Evolutionary conservation across 2,329 filamentous ascomycete species (phyloP), one percentile per base, ranked within the genome.

Genomic region (Trichophyton schoenleinii): DNA sequence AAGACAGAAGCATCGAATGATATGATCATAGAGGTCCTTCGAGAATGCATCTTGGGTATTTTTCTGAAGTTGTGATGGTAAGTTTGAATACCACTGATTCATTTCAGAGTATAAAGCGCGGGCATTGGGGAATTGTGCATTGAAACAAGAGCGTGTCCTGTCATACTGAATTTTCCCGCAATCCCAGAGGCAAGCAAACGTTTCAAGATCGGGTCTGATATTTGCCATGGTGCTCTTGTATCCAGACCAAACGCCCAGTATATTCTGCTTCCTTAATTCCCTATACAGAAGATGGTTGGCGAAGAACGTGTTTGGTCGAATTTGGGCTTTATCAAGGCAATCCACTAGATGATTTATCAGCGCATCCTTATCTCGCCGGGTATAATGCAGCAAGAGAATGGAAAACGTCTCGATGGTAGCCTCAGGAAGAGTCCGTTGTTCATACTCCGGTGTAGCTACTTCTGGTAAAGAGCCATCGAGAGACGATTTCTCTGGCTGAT

Each of bases 391-490:
- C 0, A 89, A 82, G 36, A 94, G 77, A 11, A 94, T 79, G 2
- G 82, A 86, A 69, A 92, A 92, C 0, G 89, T 94, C 72, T 94
- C 89, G 48, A 87, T 79, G 2, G 81, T 90, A 2, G 88, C 89
- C 53, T 79, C 76, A 0, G 87, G 78, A 3, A 78, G 72, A 22
- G 71, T 70, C 44, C 78, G 70, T 60, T 71, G 68, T 62, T 78
- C 67, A 60, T 73, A 75, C 25, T 66, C 68, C 3, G 76, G 77
- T 52, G 75, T 68, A 25, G 69, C 68, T 36, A 61, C 55, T 9
- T 28, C 36, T 34, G 22, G 18, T 36, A 55, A 46, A 42, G 42
- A 18, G 42, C 69, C 63, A 59, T 74, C 67, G 58, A 71, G 66
- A 49, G 70, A 63, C 42, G 72, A 62, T 38, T 64, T 65, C 7